A percentile compares a stretch with the other conserved stretches of the same genome.
Conservation (phyloP, 1,284 basidiomycete species). For the Xerocomus cyaneibrunnescens region DNA sequence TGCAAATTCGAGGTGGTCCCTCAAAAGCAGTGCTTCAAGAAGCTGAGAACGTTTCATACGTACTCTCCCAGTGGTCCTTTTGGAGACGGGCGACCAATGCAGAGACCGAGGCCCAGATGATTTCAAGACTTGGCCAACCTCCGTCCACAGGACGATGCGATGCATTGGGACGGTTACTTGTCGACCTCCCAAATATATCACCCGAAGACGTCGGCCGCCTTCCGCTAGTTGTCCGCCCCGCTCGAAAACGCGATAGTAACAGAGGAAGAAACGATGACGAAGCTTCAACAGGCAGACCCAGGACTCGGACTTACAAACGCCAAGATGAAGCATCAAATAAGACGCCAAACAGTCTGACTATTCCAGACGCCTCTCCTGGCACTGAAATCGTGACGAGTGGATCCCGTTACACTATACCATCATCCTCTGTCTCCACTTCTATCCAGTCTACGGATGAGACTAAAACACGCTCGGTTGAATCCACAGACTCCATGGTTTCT, state of each 20-base stretch:
- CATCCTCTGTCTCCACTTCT: neutral
- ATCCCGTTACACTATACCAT: neutral
- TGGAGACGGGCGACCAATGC: neutral
- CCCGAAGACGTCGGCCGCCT: neutral
- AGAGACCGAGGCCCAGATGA: neutral
- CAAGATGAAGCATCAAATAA: neutral
- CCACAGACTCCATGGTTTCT: neutral
- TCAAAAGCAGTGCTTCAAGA: neutral
- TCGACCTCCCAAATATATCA: conserved; percentile 3
- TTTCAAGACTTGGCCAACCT: neutral
- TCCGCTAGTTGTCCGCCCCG: neutral
- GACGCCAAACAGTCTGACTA: neutral
- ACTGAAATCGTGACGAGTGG: neutral
- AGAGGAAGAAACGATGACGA: no score
- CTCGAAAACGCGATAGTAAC: neutral
- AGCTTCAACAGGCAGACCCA: neutral
- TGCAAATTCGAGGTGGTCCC: neutral
- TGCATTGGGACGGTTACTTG: conserved; percentile 7
- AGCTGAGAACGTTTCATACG: neutral
- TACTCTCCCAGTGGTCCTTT: neutral
- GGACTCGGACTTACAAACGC: no score
- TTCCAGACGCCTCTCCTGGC: neutral
- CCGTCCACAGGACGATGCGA: conserved; percentile 8
- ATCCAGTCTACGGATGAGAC: neutral
- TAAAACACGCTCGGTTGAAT: neutral